phyloP scores from a whole-genome alignment of 2,329 filamentous ascomycete species.

The Cadophora sp. region DNA sequence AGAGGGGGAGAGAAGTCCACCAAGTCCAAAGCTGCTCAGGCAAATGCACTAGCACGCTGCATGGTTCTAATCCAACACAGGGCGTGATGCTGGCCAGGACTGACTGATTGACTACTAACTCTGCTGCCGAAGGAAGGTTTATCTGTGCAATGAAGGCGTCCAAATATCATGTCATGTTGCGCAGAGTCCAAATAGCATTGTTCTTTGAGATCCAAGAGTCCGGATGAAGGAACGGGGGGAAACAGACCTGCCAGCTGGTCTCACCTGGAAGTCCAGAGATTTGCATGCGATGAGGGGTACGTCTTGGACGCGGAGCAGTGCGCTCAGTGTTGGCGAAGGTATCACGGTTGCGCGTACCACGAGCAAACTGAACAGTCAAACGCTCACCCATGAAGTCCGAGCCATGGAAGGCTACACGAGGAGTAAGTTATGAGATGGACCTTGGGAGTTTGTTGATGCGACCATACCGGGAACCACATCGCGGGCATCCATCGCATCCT shows the following conservation, averaged over 20 bases:
- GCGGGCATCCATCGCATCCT: slow-evolving; percentile 96
- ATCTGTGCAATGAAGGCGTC: slow-evolving; percentile 43
- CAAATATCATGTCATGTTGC: slow-evolving; percentile 41
- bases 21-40: slow-evolving; percentile 44
- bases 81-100: slow-evolving; percentile 44
- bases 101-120: slow-evolving; percentile 40
- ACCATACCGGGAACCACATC: slow-evolving; percentile 95
- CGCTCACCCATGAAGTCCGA: slow-evolving; percentile 98
- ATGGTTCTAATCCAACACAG: slow-evolving; percentile 37
- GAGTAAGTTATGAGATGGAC: slow-evolving; percentile 37
- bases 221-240: slow-evolving; percentile 64
- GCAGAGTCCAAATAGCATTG: slow-evolving; percentile 47
- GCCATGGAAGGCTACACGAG: slow-evolving; percentile 71
- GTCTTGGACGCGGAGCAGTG: slow-evolving; percentile 80
- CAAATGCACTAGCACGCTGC: slow-evolving; percentile 47
- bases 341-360: slow-evolving; percentile 77
- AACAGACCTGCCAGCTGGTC: slow-evolving; percentile 99
- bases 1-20: slow-evolving; percentile 38
- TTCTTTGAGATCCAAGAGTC: slow-evolving; percentile 47
- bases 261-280: slow-evolving; percentile 96
- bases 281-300: slow-evolving; percentile 96
- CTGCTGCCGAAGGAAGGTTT: slow-evolving; percentile 35
- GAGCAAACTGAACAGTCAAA: slow-evolving; percentile 96
- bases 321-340: slow-evolving; percentile 68
- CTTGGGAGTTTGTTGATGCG: slow-evolving; percentile 28